These are phyloP conservation scores for Eimeria tenella DNA, from an alignment of 169 alveolate species.

Conservation along the genomic window DNA sequence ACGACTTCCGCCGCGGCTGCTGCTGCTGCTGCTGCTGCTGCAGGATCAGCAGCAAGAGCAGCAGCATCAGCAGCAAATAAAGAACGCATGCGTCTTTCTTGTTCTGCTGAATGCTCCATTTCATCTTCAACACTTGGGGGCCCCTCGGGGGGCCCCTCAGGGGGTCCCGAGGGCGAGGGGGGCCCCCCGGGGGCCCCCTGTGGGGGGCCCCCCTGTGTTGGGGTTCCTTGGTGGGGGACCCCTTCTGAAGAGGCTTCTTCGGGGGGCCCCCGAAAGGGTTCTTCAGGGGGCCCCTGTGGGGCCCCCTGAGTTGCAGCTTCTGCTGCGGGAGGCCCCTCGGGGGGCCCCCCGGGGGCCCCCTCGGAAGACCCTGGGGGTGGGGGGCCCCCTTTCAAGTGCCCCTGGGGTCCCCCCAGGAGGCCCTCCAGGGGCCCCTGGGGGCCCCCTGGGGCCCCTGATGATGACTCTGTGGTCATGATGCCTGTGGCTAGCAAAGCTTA, in stretches of 20 bases:
- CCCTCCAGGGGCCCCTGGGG: not conserved
- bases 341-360: not conserved
- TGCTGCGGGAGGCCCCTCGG: not conserved
- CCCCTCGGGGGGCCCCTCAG: not conserved
- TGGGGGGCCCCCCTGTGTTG: not conserved
- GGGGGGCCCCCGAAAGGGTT: not conserved
- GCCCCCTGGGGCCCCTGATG: not conserved
- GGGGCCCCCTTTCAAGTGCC: not conserved
- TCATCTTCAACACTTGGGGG: not conserved
- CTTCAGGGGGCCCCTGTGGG: not conserved
- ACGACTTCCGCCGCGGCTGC: not conserved
- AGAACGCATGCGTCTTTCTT: not conserved
- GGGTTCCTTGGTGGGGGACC: too few relatives aligned
- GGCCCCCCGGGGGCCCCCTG: not conserved
- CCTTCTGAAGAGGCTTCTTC: not conserved
- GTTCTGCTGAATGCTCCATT: not conserved
- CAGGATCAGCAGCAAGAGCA: not conserved
- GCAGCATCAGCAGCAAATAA: constrained; percentile 4
- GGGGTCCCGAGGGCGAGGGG: not conserved
- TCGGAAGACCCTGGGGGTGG: too few relatives aligned
- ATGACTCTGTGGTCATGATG: not conserved
- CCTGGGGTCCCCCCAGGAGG: not conserved
- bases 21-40: not conserved
- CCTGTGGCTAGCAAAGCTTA: not conserved
- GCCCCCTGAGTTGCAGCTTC: not conserved